Conservation (phyloP, 139 green algal genomes). For the Marvania coccoides region DNA sequence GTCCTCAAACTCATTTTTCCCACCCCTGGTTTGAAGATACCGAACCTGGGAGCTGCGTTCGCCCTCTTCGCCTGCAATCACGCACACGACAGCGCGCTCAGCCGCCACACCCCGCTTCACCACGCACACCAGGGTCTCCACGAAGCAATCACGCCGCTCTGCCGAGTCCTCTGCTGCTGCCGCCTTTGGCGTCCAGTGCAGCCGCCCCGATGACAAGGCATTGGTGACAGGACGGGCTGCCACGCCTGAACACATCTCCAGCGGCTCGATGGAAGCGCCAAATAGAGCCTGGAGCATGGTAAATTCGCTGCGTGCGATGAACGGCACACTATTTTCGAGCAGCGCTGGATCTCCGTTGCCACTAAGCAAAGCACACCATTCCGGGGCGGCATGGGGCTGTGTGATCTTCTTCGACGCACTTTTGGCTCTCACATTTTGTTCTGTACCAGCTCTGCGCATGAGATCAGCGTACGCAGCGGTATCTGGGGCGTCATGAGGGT, state of each 20-base stretch:
- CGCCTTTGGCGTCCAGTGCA: neutral
- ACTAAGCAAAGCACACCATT: neutral
- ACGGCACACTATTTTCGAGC: neutral
- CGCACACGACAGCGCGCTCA: slow-evolving; percentile 6
- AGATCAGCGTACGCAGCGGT: slow-evolving; percentile 20
- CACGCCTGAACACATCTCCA: neutral
- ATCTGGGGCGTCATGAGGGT: slow-evolving; percentile 41
- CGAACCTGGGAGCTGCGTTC: neutral
- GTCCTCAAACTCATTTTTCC: neutral
- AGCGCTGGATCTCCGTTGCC: neutral
- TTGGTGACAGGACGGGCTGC: neutral
- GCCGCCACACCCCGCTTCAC: neutral
- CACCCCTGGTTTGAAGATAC: neutral
- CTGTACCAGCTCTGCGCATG: neutral
- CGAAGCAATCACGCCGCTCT: neutral
- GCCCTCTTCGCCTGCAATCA: slow-evolving; percentile 1
- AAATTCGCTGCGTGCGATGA: neutral
- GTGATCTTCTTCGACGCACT: neutral
- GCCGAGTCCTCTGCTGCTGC: neutral
- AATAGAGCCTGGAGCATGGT: neutral
- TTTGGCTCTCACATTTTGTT: neutral
- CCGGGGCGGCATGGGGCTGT: neutral
- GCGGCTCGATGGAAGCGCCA: slow-evolving; percentile 1
- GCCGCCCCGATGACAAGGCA: neutral
- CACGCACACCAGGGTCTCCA: slow-evolving; percentile 4